Percentiles rank a stretch among this genome's conserved stretches.
These are phyloP conservation scores for Albizia julibrissin DNA, from an alignment of 306 rosid species.

Conservation along the genomic window DNA sequence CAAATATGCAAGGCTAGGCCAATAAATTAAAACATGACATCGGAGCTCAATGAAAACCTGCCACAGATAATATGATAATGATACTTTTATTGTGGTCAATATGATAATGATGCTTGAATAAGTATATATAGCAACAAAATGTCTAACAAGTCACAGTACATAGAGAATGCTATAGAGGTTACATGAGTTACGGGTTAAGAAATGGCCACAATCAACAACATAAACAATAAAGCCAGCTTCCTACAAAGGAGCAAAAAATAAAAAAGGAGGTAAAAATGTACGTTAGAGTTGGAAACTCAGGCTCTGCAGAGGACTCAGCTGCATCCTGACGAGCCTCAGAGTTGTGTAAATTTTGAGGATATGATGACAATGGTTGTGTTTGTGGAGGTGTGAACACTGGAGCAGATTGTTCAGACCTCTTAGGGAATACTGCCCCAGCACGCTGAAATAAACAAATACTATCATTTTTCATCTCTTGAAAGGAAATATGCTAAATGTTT, in stretches of 20 bases:
- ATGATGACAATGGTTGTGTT: slow-evolving; percentile 84
- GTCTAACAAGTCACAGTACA: slow-evolving; percentile 1
- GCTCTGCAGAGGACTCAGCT: slow-evolving; percentile 73
- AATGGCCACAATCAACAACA: slow-evolving; percentile 7
- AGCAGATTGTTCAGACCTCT: slow-evolving; percentile 76
- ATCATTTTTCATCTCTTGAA: not conserved
- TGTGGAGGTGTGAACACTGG: slow-evolving; percentile 95
- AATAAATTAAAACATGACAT: not conserved
- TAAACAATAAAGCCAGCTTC: slow-evolving; percentile 22
- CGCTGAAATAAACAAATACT: slow-evolving; percentile 63
- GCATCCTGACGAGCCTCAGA: slow-evolving; percentile 51
- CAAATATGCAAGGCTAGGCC: not conserved
- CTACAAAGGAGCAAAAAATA: slow-evolving; percentile 11
- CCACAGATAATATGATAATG: not conserved
- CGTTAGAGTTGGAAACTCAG: slow-evolving; percentile 91
- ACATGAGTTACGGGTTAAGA: not conserved
- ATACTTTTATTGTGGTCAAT: not conserved
- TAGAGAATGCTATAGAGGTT: slow-evolving; percentile 13
- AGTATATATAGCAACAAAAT: not conserved
- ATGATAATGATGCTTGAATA: not conserved
- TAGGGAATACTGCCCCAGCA: slow-evolving; percentile 96
- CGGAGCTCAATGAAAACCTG: not conserved
- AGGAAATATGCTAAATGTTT: slow-evolving; percentile 22
- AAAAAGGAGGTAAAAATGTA: slow-evolving; percentile 28
- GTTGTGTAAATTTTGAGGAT: slow-evolving; percentile 70